A percentile compares a stretch with the other conserved stretches of the same genome.
Evolutionary conservation across 441 rosid species (phyloP).

Genomic region (Corymbia citriodora): DNA sequence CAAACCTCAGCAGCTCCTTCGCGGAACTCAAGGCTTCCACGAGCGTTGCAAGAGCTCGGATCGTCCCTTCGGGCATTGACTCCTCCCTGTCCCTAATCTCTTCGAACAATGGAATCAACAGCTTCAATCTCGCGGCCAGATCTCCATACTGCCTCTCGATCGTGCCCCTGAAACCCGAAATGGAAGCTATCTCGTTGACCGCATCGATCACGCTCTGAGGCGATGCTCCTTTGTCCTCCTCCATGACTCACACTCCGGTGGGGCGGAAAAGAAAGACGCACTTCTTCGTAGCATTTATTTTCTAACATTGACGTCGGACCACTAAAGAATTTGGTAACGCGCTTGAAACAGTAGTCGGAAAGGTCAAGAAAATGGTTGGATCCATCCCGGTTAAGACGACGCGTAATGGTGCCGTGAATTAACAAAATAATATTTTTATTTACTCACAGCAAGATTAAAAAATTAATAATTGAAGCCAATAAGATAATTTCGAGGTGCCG

Average conservation of each 20-base stretch:
- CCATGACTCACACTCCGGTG: slow-evolving; percentile 9
- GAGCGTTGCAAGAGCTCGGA: slow-evolving; percentile 36
- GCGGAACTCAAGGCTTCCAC: slow-evolving; percentile 49
- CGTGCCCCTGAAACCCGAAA: slow-evolving; percentile 39
- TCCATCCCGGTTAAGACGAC: not conserved
- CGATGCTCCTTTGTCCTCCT: slow-evolving; percentile 29
- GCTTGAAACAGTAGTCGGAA: not conserved
- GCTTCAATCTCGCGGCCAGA: slow-evolving; percentile 59
- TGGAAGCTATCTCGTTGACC: slow-evolving; percentile 55
- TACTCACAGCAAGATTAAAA: not conserved
- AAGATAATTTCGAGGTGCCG: too few species aligned
- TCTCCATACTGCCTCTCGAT: slow-evolving; percentile 66
- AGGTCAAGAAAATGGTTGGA: not conserved
- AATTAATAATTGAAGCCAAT: too few species aligned
- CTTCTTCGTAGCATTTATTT: not conserved
- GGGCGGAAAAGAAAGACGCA: not conserved
- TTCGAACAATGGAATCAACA: slow-evolving; percentile 77
- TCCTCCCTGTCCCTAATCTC: slow-evolving; percentile 53
- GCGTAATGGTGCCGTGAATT: not conserved
- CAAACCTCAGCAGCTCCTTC: slow-evolving; percentile 63
- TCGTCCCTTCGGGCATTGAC: too few species aligned
- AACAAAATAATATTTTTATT: too few species aligned
- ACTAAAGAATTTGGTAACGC: not conserved
- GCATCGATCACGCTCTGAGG: slow-evolving; percentile 46
- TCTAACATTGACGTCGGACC: not conserved